Conservation (phyloP, 2,329 filamentous ascomycete genomes). For the Ophiostoma sp. region DNA sequence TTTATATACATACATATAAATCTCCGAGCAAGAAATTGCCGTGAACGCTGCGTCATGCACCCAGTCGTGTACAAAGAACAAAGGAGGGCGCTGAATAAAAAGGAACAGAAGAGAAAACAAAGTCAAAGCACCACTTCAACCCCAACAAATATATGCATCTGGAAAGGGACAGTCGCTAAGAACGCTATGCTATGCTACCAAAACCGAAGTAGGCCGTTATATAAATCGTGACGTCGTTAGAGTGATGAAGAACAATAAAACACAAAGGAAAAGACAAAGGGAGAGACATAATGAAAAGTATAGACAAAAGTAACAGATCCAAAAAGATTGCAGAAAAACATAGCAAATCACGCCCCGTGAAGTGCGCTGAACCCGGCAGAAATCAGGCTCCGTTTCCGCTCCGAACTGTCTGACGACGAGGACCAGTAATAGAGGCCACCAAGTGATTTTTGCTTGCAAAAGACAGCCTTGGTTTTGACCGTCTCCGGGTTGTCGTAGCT, state of each 20-base stretch:
- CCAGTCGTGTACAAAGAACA: not conserved
- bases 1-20: not conserved
- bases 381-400: constrained; percentile 53
- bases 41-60: not conserved
- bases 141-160: not conserved
- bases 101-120: not conserved
- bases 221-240: not conserved
- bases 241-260: not conserved
- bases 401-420: constrained; percentile 62
- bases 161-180: not conserved
- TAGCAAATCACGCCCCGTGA: constrained; percentile 41
- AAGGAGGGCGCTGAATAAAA: not conserved
- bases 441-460: constrained; percentile 64
- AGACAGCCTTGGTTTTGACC: constrained; percentile 68
- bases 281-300: not conserved
- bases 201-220: not conserved
- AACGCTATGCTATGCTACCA: not conserved
- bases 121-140: not conserved
- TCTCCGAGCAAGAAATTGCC: not conserved
- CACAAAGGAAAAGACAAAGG: not conserved
- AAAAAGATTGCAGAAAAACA: not conserved
- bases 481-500: constrained; percentile 75
- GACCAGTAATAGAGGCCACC: constrained; percentile 80
- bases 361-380: constrained; percentile 55
- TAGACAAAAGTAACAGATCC: not conserved